phyloP scores from a whole-genome alignment of 2,329 filamentous ascomycete species.

The Amphichorda felina region DNA sequence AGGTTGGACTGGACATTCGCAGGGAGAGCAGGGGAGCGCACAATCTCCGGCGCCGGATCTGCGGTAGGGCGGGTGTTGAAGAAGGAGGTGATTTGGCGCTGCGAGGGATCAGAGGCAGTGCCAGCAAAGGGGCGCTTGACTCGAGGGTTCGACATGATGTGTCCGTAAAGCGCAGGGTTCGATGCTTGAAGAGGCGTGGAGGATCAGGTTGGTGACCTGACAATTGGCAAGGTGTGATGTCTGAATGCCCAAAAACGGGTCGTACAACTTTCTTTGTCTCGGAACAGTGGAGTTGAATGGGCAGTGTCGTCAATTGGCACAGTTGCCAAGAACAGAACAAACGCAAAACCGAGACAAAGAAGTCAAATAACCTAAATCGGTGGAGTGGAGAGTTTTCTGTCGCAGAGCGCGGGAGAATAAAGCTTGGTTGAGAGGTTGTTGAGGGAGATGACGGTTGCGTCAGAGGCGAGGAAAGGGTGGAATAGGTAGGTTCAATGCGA shows the following conservation, averaged over 20 bases:
- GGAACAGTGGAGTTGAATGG: too few relatives aligned
- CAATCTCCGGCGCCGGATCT: conserved; percentile 10
- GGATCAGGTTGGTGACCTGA: not conserved
- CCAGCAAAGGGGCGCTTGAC: conserved; percentile 52
- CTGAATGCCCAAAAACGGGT: too few relatives aligned
- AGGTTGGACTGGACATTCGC: conserved; percentile 65
- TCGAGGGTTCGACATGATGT: conserved; percentile 37
- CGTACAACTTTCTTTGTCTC: too few relatives aligned
- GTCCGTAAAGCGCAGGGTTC: not conserved
- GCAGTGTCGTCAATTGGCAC: too few relatives aligned
- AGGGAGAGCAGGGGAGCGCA: conserved; percentile 41
- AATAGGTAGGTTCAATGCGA: too few relatives aligned
- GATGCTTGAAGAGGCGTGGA: too few relatives aligned
- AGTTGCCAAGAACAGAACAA: too few relatives aligned
- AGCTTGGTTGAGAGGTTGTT: not conserved
- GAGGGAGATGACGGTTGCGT: conserved; percentile 1
- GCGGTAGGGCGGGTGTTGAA: conserved; percentile 29
- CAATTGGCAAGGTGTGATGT: too few relatives aligned
- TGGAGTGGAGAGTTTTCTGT: conserved; percentile 3
- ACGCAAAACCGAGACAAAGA: too few relatives aligned
- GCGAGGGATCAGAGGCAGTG: conserved; percentile 42
- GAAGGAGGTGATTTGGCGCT: conserved; percentile 54
- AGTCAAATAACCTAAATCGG: not conserved
- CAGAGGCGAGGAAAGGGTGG: conserved; percentile 1
- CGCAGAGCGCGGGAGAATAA: not conserved